Conservation (phyloP, 108 stramenopile genomes). For the Parmales sp. region DNA sequence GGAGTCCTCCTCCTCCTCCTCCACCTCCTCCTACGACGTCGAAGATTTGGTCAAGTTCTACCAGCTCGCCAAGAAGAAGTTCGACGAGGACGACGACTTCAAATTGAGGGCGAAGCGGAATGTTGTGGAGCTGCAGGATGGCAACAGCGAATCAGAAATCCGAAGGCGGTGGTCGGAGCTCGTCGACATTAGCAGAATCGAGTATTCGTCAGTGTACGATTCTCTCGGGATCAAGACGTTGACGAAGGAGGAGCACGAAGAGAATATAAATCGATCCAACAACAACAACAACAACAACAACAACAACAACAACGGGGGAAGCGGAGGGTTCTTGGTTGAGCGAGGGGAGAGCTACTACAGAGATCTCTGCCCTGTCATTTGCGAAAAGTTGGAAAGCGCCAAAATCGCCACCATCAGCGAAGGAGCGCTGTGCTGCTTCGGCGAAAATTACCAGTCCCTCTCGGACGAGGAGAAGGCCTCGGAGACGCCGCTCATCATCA, state of each 20-base stretch:
- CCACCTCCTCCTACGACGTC: conserved; percentile 58
- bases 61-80: conserved; percentile 87
- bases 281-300: no score
- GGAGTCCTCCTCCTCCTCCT: conserved; percentile 71
- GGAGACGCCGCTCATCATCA: conserved; percentile 77
- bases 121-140: conserved; percentile 90
- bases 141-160: conserved; percentile 62
- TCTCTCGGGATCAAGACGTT: background rate
- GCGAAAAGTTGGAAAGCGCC: background rate
- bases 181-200: conserved; percentile 59
- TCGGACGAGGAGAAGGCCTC: conserved; percentile 40
- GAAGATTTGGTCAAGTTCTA: conserved; percentile 88
- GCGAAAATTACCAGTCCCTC: background rate
- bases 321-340: no score
- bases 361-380: background rate
- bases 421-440: background rate
- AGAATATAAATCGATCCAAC: no score
- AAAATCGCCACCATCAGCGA: background rate
- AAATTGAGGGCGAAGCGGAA: conserved; percentile 71
- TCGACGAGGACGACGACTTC: conserved; percentile 81
- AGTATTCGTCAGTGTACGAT: conserved; percentile 31
- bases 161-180: conserved; percentile 82
- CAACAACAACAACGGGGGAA: no score
- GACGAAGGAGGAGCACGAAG: background rate
- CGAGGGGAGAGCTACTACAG: background rate